These are phyloP conservation scores for Nowakowskiella sp. DNA, from an alignment of 192 early-diverging fungal genomes.

Conservation along the genomic window DNA sequence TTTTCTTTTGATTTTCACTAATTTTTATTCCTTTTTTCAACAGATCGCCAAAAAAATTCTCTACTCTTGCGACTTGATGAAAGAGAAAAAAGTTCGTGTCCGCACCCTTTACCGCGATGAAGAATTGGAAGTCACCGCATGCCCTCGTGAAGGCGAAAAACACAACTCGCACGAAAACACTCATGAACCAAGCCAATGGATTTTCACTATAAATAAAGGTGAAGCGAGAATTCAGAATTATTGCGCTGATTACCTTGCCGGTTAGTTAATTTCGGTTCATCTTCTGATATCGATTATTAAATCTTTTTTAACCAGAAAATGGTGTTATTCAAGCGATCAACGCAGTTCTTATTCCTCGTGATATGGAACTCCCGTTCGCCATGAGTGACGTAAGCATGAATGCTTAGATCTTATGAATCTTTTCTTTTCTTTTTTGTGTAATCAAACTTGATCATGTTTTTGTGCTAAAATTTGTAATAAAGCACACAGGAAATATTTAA, in stretches of 20 bases:
- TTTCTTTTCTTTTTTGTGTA: constrained; percentile 11
- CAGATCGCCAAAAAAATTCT: constrained; percentile 16
- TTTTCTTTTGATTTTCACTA: not conserved
- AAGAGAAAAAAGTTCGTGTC: constrained; percentile 11
- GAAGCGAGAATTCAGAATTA: constrained; percentile 13
- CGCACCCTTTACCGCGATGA: constrained; percentile 10
- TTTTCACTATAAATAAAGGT: constrained; percentile 30
- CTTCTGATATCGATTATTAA: too few species aligned
- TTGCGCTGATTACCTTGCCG: constrained; percentile 1
- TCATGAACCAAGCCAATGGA: constrained; percentile 7
- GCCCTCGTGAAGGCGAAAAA: constrained; percentile 9
- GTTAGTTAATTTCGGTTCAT: not conserved
- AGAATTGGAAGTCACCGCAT: constrained; percentile 3
- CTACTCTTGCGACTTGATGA: constrained; percentile 28
- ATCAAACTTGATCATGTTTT: too few species aligned
- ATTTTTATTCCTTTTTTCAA: constrained; percentile 5
- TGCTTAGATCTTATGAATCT: constrained; percentile 26
- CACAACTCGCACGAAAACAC: not conserved
- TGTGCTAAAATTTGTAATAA: too few species aligned
- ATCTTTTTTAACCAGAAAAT: constrained; percentile 15
- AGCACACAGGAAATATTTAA: too few species aligned
- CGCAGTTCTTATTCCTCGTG: constrained; percentile 20
- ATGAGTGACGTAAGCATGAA: constrained; percentile 34
- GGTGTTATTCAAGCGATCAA: constrained; percentile 29
- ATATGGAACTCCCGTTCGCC: constrained; percentile 21